Base-by-base conservation (phyloP, 1,139 yeast species). In the Hemisphaericaspora subhashii region DNA sequence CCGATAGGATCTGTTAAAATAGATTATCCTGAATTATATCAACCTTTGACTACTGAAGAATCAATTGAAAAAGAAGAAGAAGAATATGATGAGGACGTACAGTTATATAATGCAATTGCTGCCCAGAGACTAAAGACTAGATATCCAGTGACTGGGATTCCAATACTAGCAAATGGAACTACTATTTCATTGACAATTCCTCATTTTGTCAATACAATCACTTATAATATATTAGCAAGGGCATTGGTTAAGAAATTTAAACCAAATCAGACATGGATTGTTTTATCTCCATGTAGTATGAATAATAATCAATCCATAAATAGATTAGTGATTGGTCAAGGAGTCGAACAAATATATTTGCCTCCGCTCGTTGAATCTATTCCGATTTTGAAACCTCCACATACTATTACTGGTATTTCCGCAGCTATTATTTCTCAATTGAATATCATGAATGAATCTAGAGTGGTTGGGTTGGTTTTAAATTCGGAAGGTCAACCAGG, bases 401-500 rank as follows among this genome's bases (percentile, higher is more conserved):
- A 74, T 52, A 66, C 70, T 36, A 60, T 79, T 20, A 74, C 82
- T 0, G 85, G 85, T 0, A 62, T 71, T 11, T 47, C 70, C 1
- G 84, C 75, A 0, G 57, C 80, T 0, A 29, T 77, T 2, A 48
- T 64, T 1, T 61, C 79, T 0, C 60, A 53, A 21, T 49, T 66
- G 32, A 46, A 42, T 17, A 31, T 44, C 2, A 44, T 46, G 6
- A 45, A 55, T 0, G 45, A 47, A 13, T 31, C 39, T 6, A 35
- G 38, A 10, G 36, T 40, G n/a, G 22, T 55, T 4, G 41, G 64
- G 2, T 48, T 78, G 10, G 65, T 68, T 0, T 57, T 77, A 42
- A 69, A 76, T 46, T 69, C 81, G 11, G 83, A 78, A 53, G 83
- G 84, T 15, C 79, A 75, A 32, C 64, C 75, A n/a, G 83, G 82